Base-by-base conservation (phyloP, 257 asterid species). In the Penstemon barbatus region DNA sequence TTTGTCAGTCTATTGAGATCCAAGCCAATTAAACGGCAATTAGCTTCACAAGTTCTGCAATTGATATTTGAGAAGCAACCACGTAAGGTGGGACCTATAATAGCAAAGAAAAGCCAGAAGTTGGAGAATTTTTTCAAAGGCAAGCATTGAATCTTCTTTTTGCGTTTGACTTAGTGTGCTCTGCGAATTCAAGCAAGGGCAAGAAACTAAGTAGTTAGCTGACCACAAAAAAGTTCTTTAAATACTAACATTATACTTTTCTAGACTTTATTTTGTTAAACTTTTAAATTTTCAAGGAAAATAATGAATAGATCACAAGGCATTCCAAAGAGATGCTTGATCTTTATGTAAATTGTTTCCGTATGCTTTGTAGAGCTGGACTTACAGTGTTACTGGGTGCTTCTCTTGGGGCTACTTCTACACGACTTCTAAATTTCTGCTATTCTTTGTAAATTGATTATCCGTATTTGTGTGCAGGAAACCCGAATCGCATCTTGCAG, bases 71-170 rank as follows among this genome's bases (percentile, higher is more conserved):
- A 88, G 79, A 85, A 81, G 75, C 81, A 73, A 49, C 98, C 98
- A 3, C 80, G 70, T 44, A 83, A 82, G 39, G 74, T 86, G 59
- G 98, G 98, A 61, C 78, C 83, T 39, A 79, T 90, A 61, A 68
- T 92, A 70, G 91, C 98, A 50, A 86, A 79, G 82, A 85, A 82
- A 79, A 83, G 98, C 80, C 77, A 52, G 75, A 75, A 71, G 82
- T 75, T 92, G 75, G 94, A 88, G 79, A 80, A 74, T 9, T 92
- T 88, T 72, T 92, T 92, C 75, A 80, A 70, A 87, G 97, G 98
- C 63, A 76, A 80, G 86, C 52, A 42, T 45, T 74, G 50, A 11
- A 15, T 9, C 37, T 68, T 53, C 8, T 65, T 56, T n/a, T 55
- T 44, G 37, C 33, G 8, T 53, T 53, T 25, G 11, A 25, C n/a